Conservation (phyloP, 257 asterid genomes). For the Cynanchum wilfordii region DNA sequence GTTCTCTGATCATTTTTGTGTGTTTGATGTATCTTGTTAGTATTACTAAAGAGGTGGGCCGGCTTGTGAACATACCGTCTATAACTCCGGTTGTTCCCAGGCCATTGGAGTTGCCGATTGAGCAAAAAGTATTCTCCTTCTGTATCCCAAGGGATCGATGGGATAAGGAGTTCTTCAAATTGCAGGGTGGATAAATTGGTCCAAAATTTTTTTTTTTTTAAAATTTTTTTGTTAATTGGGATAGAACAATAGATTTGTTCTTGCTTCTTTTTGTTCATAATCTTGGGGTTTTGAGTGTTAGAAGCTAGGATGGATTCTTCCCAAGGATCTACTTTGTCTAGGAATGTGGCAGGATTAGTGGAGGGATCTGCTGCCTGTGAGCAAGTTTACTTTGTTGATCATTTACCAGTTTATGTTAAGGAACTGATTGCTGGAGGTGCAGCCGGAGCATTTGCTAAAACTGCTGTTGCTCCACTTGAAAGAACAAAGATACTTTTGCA, state of each 20-base stretch:
- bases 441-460: slow-evolving; percentile 92
- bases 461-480: slow-evolving; percentile 92
- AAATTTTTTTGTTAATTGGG: slow-evolving; percentile 1
- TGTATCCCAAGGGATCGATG: slow-evolving; percentile 65
- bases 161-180: slow-evolving; percentile 78
- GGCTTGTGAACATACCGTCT: slow-evolving; percentile 75
- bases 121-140: slow-evolving; percentile 42
- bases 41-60: slow-evolving; percentile 32
- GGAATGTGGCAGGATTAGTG: slow-evolving; percentile 55
- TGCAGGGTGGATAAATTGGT: slow-evolving; percentile 59
- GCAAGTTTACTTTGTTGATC: slow-evolving; percentile 51
- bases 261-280: neutral
- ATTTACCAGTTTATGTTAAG: slow-evolving; percentile 74
- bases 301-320: slow-evolving; percentile 54
- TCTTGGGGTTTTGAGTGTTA: slow-evolving; percentile 20
- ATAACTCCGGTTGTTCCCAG: slow-evolving; percentile 60
- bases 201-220: neutral
- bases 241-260: slow-evolving; percentile 1
- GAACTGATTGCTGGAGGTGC: slow-evolving; percentile 98
- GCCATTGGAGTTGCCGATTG: slow-evolving; percentile 56
- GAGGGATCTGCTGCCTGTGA: slow-evolving; percentile 46
- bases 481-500: slow-evolving; percentile 89
- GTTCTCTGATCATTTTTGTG: slow-evolving; percentile 9
- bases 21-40: slow-evolving; percentile 67
- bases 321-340: slow-evolving; percentile 61